Conservation (phyloP, 768 basidiomycete species). For the Lentinula edodes region DNA sequence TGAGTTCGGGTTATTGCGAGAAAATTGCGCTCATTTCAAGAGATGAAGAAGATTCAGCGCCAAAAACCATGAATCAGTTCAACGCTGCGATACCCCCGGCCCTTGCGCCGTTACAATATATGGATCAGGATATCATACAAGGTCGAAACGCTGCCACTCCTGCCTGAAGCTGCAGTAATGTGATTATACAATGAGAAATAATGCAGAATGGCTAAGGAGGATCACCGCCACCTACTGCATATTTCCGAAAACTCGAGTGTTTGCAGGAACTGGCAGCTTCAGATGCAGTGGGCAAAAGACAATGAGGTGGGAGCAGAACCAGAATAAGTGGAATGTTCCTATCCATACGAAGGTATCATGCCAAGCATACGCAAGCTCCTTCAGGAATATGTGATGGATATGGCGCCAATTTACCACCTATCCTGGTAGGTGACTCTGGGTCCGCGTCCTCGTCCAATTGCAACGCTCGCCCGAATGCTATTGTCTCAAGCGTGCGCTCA, state of each 20-base stretch:
- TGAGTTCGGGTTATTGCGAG: no score
- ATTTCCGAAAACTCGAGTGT: conserved; percentile 82
- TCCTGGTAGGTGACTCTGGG: conserved; percentile 64
- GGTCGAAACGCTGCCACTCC: conserved; percentile 86
- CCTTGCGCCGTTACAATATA: conserved; percentile 80
- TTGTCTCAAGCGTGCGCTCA: conserved; percentile 72
- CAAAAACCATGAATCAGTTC: conserved; percentile 90
- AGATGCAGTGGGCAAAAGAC: conserved; percentile 40
- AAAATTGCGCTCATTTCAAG: no score
- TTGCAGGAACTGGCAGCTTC: conserved; percentile 76
- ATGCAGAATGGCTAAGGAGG: conserved; percentile 69
- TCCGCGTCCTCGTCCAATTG: conserved; percentile 15
- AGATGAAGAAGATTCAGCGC: no score
- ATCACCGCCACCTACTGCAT: conserved; percentile 78
- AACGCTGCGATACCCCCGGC: conserved; percentile 87
- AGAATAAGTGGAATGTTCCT: conserved; percentile 42
- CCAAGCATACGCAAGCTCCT: conserved; percentile 46
- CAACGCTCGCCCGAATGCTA: conserved; percentile 54
- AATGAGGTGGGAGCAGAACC: not conserved
- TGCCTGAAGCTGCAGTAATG: conserved; percentile 90
- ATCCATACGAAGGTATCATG: conserved; percentile 23
- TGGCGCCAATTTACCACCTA: conserved; percentile 42
- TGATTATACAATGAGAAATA: conserved; percentile 94
- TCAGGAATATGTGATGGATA: conserved; percentile 62
- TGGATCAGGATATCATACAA: conserved; percentile 77